Conservation (phyloP, 352 stramenopile species). For the Globisporangium orthogonon region DNA sequence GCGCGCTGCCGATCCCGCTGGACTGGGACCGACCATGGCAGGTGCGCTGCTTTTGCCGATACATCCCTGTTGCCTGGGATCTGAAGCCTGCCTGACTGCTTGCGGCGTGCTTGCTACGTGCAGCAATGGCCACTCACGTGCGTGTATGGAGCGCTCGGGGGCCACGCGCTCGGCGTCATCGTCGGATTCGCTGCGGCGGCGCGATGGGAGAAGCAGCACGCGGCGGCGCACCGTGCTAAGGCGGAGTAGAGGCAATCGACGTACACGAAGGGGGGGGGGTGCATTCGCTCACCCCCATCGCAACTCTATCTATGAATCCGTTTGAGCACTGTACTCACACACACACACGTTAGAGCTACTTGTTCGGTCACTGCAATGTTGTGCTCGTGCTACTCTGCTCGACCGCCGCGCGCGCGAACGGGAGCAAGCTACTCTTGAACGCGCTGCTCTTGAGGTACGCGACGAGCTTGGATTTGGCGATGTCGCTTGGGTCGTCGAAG, state of each 20-base stretch:
- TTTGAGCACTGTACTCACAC: background rate
- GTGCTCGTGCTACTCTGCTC: background rate
- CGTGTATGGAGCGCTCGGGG: slow-evolving; percentile 60
- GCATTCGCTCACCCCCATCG: background rate
- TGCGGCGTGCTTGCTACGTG: background rate
- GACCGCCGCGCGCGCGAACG: slow-evolving; percentile 6
- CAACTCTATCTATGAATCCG: background rate
- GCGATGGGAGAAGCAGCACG: background rate
- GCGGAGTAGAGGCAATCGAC: background rate
- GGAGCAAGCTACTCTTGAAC: slow-evolving; percentile 43
- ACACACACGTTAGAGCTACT: background rate
- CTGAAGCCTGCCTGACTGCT: background rate
- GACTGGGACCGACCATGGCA: slow-evolving; percentile 88
- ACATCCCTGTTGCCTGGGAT: too few species aligned
- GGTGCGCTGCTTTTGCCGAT: slow-evolving; percentile 20
- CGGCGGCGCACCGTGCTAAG: background rate
- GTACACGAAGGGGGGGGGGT: background rate
- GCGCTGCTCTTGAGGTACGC: slow-evolving; percentile 64
- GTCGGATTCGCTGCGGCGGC: slow-evolving; percentile 2
- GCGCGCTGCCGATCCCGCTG: slow-evolving; percentile 72
- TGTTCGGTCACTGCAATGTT: background rate
- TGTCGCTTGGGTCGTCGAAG: slow-evolving; percentile 68
- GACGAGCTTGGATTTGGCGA: slow-evolving; percentile 68
- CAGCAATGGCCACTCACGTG: slow-evolving; percentile 86
- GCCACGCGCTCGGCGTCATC: slow-evolving; percentile 35